Evolutionary conservation across 495 filamentous ascomycete species (phyloP), one percentile per base, ranked within the genome.

Genomic region (Aspergillus funiculosus): DNA sequence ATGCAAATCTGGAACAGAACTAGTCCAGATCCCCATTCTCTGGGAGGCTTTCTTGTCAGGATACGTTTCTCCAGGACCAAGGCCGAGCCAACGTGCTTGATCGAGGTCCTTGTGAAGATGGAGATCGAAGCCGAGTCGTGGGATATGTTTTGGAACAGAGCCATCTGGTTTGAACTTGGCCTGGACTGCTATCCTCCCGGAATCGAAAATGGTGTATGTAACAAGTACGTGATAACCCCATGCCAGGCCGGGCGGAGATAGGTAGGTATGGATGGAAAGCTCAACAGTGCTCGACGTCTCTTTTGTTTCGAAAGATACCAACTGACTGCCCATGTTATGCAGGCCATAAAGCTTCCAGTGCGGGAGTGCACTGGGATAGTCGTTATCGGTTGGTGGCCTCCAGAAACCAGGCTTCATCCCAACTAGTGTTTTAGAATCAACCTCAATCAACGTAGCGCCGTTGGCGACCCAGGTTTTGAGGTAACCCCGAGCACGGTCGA

Each of bases 61-160:
- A 38, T 84, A 84, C 5, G 71, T 73, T 58, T 83, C 79, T 5
- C 75, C 78, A 0, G 81, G 81, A 0, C 81, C 81, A 7, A 74
- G 72, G 3, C 81, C 81, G 51, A 76, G 72, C 79, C 78, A 83
- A 1, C 53, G 58, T 4, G 72, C 72, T 21, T 56, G 50, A 10
- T 66, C 61, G 10, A 75, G 55, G 0, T 53, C 43, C 8, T 43
- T 20, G 48, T 64, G 32, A 31, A 82, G 42, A 1, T 60, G 62
- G 25, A 79, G 65, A 1, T 70, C 73, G 1, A 81, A 52, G 2
- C 81, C 80, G 8, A 77, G 62, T 22, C 81, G 74, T 3, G 81
- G 77, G 2, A 85, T 57, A 8, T 71, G 73, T 3, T 60, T 50
- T 0, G 82, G 82, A 5, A 68, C 44, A 18, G 65, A 59, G 4